Percentiles rank a stretch among this genome's conserved stretches.
phyloP scores from a whole-genome alignment of 352 stramenopile genomes.

The Stramenopiles sp. region DNA sequence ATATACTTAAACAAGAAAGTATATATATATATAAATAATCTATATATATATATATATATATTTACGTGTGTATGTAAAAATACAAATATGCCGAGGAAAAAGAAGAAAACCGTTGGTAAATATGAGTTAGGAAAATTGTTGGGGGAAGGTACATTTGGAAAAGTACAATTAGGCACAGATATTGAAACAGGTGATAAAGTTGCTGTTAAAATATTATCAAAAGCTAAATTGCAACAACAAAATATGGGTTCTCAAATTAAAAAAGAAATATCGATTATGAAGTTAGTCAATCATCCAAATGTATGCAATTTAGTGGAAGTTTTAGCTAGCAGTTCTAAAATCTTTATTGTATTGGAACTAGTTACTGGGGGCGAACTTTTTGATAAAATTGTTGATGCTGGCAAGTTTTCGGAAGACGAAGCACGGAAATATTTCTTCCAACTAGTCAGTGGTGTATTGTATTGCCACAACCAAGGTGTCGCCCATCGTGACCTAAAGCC shows the following conservation, averaged over 20 bases:
- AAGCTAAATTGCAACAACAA: not conserved
- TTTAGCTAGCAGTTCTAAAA: slow-evolving; percentile 77
- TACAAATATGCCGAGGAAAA: no score
- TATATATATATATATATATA: no score
- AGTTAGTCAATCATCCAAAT: slow-evolving; percentile 84
- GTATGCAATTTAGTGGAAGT: slow-evolving; percentile 77
- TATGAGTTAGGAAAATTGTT: slow-evolving; percentile 74
- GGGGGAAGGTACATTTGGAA: slow-evolving; percentile 84
- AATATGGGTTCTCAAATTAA: slow-evolving; percentile 24
- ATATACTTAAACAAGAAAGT: no score
- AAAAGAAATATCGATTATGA: slow-evolving; percentile 89
- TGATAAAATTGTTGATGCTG: not conserved
- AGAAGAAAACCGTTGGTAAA: not conserved
- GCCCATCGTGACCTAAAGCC: not conserved
- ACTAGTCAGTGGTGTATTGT: not conserved
- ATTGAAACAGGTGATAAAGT: slow-evolving; percentile 18
- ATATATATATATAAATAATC: no score
- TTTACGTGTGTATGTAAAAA: no score
- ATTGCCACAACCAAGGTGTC: slow-evolving; percentile 3
- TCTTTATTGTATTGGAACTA: slow-evolving; percentile 93
- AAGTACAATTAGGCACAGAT: slow-evolving; percentile 84
- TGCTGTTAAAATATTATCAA: not conserved
- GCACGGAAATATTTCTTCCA: not conserved
- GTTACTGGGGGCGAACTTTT: slow-evolving; percentile 27
- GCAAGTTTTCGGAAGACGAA: not conserved